Evolutionary conservation across 2,329 filamentous ascomycete species (phyloP), one percentile per base, ranked within the genome.

Genomic region (Exophiala xenobiotica): DNA sequence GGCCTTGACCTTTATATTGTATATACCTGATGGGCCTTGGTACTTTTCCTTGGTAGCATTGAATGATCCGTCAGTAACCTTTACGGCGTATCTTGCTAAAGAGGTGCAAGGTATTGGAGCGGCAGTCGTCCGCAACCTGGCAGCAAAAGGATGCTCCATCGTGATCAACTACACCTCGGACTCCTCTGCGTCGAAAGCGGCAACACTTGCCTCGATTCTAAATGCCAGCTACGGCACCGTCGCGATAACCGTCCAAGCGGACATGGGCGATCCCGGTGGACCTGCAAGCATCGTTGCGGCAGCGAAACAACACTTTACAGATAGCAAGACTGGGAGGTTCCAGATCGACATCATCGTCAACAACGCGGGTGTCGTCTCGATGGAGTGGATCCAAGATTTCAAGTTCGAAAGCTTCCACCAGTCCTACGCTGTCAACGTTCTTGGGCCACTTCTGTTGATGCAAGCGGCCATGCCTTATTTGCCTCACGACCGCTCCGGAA

Each of bases 391-490:
- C 19, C 7, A 14, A 26, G 20, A 24, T 43, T 4, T 43, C n/a
- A 23, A 23, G n/a, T 6, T 29, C 12, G 16, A 23, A 26, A 22
- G 23, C 14, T 24, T 43, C 23, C 20, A n/a, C 19, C 20, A 14
- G n/a, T 5, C 6, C 18, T 43, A 29, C 11, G 14, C 40, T 3
- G 23, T 29, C 3, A 43, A 43, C 14, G 40, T 43, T 12, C 22
- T 43, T 7, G 44, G 29, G 5, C 90, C 90, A 1, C 71, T 95
- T 18, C 78, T 95, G 1, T 76, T 95, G 11, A 81, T 88, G 20
- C 85, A 95, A 69, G 87, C 87, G 4, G 81, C 82, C 0, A 71
- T 83, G 24, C 85, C 83, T 0, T 84, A 86, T 69, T 78, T 95
- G 3, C 89, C 81, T 1, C 70, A 68, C 48, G 87, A 88, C 70